Evolutionary conservation across 768 basidiomycete species (phyloP), one percentile per base, ranked within the genome.

Genomic region (Galerina marginata): DNA sequence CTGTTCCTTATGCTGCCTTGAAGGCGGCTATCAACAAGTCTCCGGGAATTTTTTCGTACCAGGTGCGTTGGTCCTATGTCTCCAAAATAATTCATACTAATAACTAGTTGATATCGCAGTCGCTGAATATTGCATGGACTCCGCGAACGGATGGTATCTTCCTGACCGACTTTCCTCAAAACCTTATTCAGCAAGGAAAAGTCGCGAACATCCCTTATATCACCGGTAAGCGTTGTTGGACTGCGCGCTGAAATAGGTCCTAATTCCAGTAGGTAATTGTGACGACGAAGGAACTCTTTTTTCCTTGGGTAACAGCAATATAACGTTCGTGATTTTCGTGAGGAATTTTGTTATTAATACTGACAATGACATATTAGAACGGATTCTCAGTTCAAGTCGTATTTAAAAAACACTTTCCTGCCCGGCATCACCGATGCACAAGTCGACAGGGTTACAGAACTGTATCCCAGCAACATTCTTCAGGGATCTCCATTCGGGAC

Each of bases 241-340:
- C 25, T 36, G 4, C 0, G 38, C 37, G 38, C 12, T 16, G 9
- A 45, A 3, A 56, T 47, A 44, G 25, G 23, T 42, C 42, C 38
- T n/a, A 11, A 37, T 20, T 36, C 15, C 42, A 6, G 4, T 50
- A 78, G 83, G 83, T 15, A 79, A 86, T 61, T 83, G 81, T 63
- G 85, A 87, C 51, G 87, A 88, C 55, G 87, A 89, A 67, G 87
- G 86, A 6, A 85, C 86, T 10, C 42, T 66, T 1, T 66, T 66
- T 40, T 66, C 65, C 16, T 52, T 66, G 36, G 44, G 61, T 6
- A 60, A 46, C 9, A 23, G 58, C n/a, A 66, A 66, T 42, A 43
- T 66, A 44, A 66, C 65, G 58, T 54, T 43, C 57, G 16, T 38
- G 3, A 26, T 16, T 7, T 25, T 25, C 5, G 15, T 46, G 4